Base-by-base conservation (phyloP, 2,329 filamentous ascomycete genomes). In the Boeremia exigua region DNA sequence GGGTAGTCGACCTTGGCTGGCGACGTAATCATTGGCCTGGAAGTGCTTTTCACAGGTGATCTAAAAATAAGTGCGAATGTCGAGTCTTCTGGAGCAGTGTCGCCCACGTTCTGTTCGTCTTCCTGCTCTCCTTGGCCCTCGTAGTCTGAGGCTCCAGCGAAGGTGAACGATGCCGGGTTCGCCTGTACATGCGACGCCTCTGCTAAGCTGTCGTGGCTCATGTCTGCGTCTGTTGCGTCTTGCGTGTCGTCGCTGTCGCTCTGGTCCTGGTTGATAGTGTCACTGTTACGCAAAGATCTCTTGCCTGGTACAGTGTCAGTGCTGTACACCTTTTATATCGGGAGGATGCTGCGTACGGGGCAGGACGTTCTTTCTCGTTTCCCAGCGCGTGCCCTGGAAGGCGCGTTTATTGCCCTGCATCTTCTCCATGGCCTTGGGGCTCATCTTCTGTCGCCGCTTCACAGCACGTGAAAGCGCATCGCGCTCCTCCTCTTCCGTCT, bases 391-490 rank as follows among this genome's bases (percentile, higher is more conserved):
- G 12, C 66, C 68, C 39, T 73, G 70, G 56, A 71, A 75, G 25
- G 66, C 62, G 62, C 66, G 69, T 48, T 60, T 69, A 56, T 65
- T 73, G 52, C 60, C 60, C 32, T 64, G 61, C 17, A 63, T 62
- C 50, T 68, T 70, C 40, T 69, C 67, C 62, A 71, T 71, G 9
- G 67, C 69, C 33, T 69, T 59, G 6, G 68, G 59, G 58, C 75
- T 66, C 73, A 68, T 61, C n/a, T 76, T 73, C 46, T 74, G 71
- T 56, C 77, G 67, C 59, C 77, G 79, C 71, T 82, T 82, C 1
- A 81, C 78, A 27, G 78, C 67, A 53, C 78, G 76, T 46, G 71
- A 65, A 5, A 74, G 76, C 29, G 74, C 74, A 56, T 74, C 68
- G 15, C 57, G 59, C 30, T 65, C 61, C 29, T 67, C 64, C 11